These are phyloP conservation scores for Yarrowia porcina DNA, from an alignment of 805 yeast species.

Conservation along the genomic window DNA sequence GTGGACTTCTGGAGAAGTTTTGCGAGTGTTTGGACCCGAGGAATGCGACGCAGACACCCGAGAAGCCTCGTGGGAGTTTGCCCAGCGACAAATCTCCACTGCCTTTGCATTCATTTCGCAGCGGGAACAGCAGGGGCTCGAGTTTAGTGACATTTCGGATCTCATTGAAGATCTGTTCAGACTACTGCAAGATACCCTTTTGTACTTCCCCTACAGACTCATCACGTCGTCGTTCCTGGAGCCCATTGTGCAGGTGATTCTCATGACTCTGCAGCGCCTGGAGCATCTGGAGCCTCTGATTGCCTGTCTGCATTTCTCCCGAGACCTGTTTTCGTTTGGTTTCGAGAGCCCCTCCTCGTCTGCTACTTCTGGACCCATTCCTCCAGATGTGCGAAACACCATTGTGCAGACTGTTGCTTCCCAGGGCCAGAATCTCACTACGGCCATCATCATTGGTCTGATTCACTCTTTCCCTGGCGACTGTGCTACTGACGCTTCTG, in stretches of 20 bases:
- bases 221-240: conserved; percentile 40
- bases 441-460: conserved; percentile 59
- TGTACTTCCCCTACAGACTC: conserved; percentile 63
- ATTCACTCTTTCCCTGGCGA: conserved; percentile 69
- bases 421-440: conserved; percentile 55
- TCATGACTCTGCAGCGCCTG: conserved; percentile 48
- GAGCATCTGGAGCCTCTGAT: conserved; percentile 70
- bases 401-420: conserved; percentile 50
- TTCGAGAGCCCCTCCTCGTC: conserved; percentile 76
- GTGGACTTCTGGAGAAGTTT: conserved; percentile 78
- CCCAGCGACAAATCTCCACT: conserved; percentile 59
- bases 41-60: conserved; percentile 48
- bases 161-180: conserved; percentile 82
- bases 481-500: conserved; percentile 68
- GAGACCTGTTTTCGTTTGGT: conserved; percentile 85
- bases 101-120: conserved; percentile 45
- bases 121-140: conserved; percentile 26
- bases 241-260: conserved; percentile 56
- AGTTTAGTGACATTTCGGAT: conserved; percentile 50
- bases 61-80: conserved; percentile 69
- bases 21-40: conserved; percentile 61
- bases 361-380: conserved; percentile 48
- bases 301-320: conserved; percentile 68
- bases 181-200: conserved; percentile 70
- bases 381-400: conserved; percentile 51